These are phyloP conservation scores for Cucumis cinereus DNA, from an alignment of 306 rosid species.

Conservation along the genomic window DNA sequence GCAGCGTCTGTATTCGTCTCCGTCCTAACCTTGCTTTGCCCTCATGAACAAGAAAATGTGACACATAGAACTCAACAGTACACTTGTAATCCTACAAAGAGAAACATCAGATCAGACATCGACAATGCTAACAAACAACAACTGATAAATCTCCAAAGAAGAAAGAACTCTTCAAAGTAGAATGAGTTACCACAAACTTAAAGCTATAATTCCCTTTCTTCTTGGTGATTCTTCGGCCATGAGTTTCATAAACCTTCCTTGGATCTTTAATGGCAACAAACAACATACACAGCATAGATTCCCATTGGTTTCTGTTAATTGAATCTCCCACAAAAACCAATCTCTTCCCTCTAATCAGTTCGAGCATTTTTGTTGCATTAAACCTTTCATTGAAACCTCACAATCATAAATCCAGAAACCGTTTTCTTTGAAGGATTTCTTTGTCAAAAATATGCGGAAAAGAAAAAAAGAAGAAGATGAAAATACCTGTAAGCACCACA, in stretches of 20 bases:
- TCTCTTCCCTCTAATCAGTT: constrained; percentile 72
- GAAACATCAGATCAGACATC: constrained; percentile 1
- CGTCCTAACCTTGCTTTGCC: constrained; percentile 70
- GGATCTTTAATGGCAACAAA: constrained; percentile 59
- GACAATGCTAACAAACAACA: constrained; percentile 2
- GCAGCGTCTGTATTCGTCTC: constrained; percentile 51
- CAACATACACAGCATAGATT: constrained; percentile 83
- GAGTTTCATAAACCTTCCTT: constrained; percentile 66
- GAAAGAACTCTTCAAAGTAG: constrained; percentile 8
- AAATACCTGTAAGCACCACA: constrained; percentile 63
- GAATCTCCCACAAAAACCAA: constrained; percentile 97
- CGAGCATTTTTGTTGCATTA: constrained; percentile 84
- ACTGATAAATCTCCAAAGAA: not conserved
- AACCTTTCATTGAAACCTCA: constrained; percentile 31
- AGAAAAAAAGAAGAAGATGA: not conserved
- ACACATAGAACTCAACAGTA: constrained; percentile 70
- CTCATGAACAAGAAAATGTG: constrained; percentile 80
- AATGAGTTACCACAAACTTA: constrained; percentile 70
- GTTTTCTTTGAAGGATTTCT: not conserved
- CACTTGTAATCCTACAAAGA: constrained; percentile 65
- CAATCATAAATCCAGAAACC: constrained; percentile 6
- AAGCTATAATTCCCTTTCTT: constrained; percentile 72
- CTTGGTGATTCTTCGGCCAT: constrained; percentile 62
- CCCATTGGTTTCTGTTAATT: constrained; percentile 92
- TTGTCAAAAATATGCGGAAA: not conserved